These are phyloP conservation scores for Ogataea pilisensis DNA, from an alignment of 805 yeast species.

Conservation along the genomic window DNA sequence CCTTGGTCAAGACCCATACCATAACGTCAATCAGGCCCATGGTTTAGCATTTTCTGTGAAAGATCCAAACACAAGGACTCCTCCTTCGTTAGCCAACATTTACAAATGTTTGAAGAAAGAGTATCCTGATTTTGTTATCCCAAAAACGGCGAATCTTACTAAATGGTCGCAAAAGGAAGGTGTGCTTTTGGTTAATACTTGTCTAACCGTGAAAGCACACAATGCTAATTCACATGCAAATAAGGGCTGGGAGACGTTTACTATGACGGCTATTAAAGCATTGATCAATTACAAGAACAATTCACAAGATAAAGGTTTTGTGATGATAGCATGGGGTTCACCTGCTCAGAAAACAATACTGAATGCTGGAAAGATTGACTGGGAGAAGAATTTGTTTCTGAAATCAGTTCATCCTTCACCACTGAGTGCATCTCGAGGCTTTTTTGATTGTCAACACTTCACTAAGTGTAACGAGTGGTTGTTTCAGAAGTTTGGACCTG, in stretches of 20 bases:
- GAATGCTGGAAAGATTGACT: slow-evolving; percentile 25
- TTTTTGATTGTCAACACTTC: slow-evolving; percentile 75
- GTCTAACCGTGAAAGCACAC: slow-evolving; percentile 89
- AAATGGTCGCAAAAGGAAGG: slow-evolving; percentile 81
- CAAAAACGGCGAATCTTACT: slow-evolving; percentile 63
- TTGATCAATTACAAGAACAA: slow-evolving; percentile 47
- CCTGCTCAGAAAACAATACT: slow-evolving; percentile 39
- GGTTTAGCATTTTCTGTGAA: slow-evolving; percentile 92
- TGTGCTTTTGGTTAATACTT: slow-evolving; percentile 80
- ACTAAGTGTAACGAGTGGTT: slow-evolving; percentile 77
- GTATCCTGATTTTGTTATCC: slow-evolving; percentile 66
- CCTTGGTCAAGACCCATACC: slow-evolving; percentile 96
- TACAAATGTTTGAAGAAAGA: slow-evolving; percentile 68
- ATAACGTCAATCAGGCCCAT: slow-evolving; percentile 89
- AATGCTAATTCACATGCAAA: slow-evolving; percentile 89
- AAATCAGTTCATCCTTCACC: slow-evolving; percentile 94
- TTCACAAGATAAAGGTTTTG: slow-evolving; percentile 46
- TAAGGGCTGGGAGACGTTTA: slow-evolving; percentile 90
- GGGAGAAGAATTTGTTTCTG: slow-evolving; percentile 45
- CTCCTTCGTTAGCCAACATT: slow-evolving; percentile 84
- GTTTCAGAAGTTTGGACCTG: slow-evolving; percentile 32
- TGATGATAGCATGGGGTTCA: slow-evolving; percentile 60
- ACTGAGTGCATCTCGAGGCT: slow-evolving; percentile 82
- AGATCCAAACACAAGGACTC: slow-evolving; percentile 75
- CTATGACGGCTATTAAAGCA: slow-evolving; percentile 60